phyloP scores from a whole-genome alignment of 2,329 filamentous ascomycete species.

The Pyrenochaeta sp. region DNA sequence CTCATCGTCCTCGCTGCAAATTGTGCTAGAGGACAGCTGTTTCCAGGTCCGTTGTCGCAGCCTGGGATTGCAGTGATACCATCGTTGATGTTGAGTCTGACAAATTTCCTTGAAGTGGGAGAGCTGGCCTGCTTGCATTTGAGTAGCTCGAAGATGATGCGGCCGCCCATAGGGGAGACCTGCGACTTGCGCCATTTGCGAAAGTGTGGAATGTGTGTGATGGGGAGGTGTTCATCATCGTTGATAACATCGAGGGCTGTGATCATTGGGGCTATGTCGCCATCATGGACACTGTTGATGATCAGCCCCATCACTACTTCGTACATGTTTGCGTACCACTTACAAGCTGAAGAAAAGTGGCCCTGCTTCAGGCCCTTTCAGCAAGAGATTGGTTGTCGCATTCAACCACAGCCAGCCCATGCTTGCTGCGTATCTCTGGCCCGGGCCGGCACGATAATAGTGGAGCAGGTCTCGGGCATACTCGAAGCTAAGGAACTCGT shows the following conservation, averaged over 20 bases:
- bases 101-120: slow-evolving; percentile 39
- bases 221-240: slow-evolving; percentile 56
- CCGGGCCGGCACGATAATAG: slow-evolving; percentile 67
- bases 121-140: slow-evolving; percentile 37
- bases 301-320: slow-evolving; percentile 1
- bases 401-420: slow-evolving; percentile 69
- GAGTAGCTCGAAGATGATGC: slow-evolving; percentile 64
- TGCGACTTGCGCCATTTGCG: slow-evolving; percentile 65
- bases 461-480: slow-evolving; percentile 67
- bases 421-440: slow-evolving; percentile 60
- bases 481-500: slow-evolving; percentile 65
- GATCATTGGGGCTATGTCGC: slow-evolving; percentile 65
- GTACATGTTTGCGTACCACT: slow-evolving; percentile 8
- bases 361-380: slow-evolving; percentile 53
- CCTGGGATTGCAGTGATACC: slow-evolving; percentile 60
- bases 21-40: slow-evolving; percentile 56
- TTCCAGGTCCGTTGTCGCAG: slow-evolving; percentile 58
- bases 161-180: slow-evolving; percentile 65
- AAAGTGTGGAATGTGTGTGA: slow-evolving; percentile 53
- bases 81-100: slow-evolving; percentile 67
- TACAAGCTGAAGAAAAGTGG: slow-evolving; percentile 66
- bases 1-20: slow-evolving; percentile 54
- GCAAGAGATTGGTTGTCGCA: slow-evolving; percentile 61
- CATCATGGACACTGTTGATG: slow-evolving; percentile 61
- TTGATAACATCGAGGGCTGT: slow-evolving; percentile 61